Evolutionary conservation across 345 rosid genomes (phyloP).

Genomic region (Lenwebbia sp.): DNA sequence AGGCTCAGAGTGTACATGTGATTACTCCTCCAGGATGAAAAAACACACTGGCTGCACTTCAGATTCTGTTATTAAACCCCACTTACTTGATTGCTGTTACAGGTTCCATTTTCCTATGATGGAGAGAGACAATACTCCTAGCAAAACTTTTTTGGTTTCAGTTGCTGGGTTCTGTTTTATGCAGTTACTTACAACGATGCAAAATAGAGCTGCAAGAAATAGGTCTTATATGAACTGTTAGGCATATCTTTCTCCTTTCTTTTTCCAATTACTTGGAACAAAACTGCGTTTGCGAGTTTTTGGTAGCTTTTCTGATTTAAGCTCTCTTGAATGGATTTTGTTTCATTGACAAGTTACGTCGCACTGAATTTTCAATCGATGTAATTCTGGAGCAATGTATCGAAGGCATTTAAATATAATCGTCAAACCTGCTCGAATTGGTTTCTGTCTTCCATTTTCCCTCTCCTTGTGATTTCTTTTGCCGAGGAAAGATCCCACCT

Average conservation of each 20-base stretch:
- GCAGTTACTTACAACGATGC: neutral
- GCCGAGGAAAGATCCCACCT: neutral
- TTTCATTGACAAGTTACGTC: neutral
- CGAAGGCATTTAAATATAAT: neutral
- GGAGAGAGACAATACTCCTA: slow-evolving; percentile 65
- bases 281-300: neutral
- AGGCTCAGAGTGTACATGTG: slow-evolving; percentile 2
- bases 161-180: neutral
- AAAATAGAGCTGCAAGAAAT: neutral
- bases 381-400: neutral
- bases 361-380: neutral
- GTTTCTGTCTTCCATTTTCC: neutral
- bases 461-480: neutral
- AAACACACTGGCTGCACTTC: neutral
- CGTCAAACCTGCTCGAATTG: neutral
- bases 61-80: neutral
- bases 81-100: slow-evolving; percentile 5
- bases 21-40: neutral
- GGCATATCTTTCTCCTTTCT: neutral
- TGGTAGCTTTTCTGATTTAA: neutral
- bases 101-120: slow-evolving; percentile 77
- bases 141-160: neutral
- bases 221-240: neutral
- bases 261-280: neutral
- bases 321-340: neutral